These are phyloP conservation scores for Adansonia grandidieri DNA, from an alignment of 441 rosid genomes.

Conservation along the genomic window DNA sequence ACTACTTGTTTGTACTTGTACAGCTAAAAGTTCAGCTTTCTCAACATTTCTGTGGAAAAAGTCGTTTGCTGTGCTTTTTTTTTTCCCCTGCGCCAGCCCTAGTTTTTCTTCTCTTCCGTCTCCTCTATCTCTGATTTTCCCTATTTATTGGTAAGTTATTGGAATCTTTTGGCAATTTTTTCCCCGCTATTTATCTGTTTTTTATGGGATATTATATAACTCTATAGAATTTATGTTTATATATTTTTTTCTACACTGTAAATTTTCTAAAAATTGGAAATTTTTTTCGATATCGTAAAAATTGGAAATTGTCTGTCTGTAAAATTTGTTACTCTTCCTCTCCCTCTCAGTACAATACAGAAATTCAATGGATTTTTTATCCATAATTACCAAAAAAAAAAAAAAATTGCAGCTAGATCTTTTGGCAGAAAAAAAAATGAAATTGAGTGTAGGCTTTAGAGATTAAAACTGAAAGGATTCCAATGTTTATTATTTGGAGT, in stretches of 20 bases:
- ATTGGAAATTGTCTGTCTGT: not conserved
- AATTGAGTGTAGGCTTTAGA: not conserved
- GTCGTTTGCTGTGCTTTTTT: conserved; percentile 22
- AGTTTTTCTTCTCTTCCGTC: conserved; percentile 28
- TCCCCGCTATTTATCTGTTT: conserved; percentile 22
- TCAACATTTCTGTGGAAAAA: conserved; percentile 27
- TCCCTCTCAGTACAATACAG: not conserved
- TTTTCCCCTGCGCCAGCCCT: conserved; percentile 27
- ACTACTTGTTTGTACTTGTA: not conserved
- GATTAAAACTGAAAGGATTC: conserved; percentile 20
- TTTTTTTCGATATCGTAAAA: not conserved
- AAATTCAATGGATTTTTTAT: conserved; percentile 21
- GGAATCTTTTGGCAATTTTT: conserved; percentile 12
- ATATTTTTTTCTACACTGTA: conserved; percentile 30
- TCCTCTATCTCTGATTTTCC: conserved; percentile 33
- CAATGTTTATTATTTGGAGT: conserved; percentile 28
- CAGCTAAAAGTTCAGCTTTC: conserved; percentile 33
- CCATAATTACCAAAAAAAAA: not conserved
- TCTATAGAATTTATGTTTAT: not conserved
- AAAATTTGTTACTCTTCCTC: conserved; percentile 21
- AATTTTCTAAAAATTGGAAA: conserved; percentile 18
- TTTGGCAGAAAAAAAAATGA: not conserved
- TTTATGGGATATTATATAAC: conserved; percentile 15
- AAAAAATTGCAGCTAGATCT: conserved; percentile 19
- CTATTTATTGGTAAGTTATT: conserved; percentile 52